A percentile compares a stretch with the other conserved stretches of the same genome.
These are phyloP conservation scores for Aphanomyces euteiches DNA, from an alignment of 352 stramenopile genomes.

Conservation along the genomic window DNA sequence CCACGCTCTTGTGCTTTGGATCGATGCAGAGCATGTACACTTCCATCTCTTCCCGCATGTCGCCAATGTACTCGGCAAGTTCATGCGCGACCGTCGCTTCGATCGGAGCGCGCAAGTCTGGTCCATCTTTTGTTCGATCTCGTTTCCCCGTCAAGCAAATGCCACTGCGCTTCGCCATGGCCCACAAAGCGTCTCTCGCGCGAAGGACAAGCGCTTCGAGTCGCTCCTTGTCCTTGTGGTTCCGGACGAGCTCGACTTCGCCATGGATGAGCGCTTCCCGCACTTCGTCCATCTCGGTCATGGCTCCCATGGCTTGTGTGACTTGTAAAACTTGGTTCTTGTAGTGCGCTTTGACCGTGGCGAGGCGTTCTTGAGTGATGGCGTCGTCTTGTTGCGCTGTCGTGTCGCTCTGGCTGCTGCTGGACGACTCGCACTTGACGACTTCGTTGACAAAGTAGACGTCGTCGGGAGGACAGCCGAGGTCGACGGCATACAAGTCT, in stretches of 20 bases:
- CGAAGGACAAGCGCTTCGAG: slow-evolving; percentile 39
- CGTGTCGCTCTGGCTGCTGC: not conserved
- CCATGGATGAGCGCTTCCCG: slow-evolving; percentile 40
- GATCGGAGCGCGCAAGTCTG: slow-evolving; percentile 45
- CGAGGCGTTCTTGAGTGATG: slow-evolving; percentile 48
- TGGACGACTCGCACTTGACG: slow-evolving; percentile 57
- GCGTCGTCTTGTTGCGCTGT: slow-evolving; percentile 61
- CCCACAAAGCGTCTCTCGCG: slow-evolving; percentile 41
- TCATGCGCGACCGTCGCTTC: slow-evolving; percentile 37
- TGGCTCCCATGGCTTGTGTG: slow-evolving; percentile 48
- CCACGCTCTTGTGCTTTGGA: slow-evolving; percentile 31
- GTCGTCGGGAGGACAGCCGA: slow-evolving; percentile 49
- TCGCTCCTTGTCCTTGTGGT: not conserved
- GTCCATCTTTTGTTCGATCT: slow-evolving; percentile 42
- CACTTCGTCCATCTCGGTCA: slow-evolving; percentile 59
- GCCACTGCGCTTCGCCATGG: slow-evolving; percentile 55
- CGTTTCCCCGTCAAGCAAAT: slow-evolving; percentile 67
- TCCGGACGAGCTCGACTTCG: slow-evolving; percentile 33
- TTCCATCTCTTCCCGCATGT: slow-evolving; percentile 44
- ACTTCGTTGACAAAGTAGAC: slow-evolving; percentile 55
- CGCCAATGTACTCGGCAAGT: slow-evolving; percentile 31
- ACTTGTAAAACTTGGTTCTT: slow-evolving; percentile 48
- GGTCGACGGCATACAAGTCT: slow-evolving; percentile 44
- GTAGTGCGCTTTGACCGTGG: slow-evolving; percentile 59
- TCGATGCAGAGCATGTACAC: slow-evolving; percentile 26